phyloP scores from a whole-genome alignment of 352 stramenopile species.

The Phytophthora uliginosa region DNA sequence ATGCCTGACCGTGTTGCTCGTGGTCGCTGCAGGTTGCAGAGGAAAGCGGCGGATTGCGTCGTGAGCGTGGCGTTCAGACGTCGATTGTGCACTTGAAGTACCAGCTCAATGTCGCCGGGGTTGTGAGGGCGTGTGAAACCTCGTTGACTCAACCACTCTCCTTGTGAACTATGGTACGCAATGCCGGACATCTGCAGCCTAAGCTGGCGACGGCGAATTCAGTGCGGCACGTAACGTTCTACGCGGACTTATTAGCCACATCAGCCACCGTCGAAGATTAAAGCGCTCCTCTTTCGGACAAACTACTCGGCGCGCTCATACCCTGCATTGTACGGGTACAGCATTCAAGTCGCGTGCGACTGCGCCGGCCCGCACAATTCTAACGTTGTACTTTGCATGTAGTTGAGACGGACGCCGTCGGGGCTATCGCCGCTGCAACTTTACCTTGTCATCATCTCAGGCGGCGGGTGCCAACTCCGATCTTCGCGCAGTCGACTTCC shows the following conservation, averaged over 20 bases:
- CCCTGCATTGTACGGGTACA: neutral
- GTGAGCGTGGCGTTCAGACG: neutral
- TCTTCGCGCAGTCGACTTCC: constrained; percentile 7
- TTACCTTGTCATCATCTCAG: constrained; percentile 8
- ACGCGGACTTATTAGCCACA: neutral
- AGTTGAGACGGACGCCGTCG: constrained; percentile 20
- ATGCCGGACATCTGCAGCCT: neutral
- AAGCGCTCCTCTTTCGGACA: constrained; percentile 3
- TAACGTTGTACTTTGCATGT: neutral
- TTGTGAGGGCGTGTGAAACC: constrained; percentile 3
- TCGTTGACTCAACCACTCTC: neutral
- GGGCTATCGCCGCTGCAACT: constrained; percentile 11
- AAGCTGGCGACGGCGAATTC: neutral
- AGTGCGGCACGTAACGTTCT: neutral
- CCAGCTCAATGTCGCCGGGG: neutral
- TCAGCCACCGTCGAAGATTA: constrained; percentile 9
- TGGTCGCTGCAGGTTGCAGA: neutral
- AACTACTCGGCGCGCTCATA: neutral
- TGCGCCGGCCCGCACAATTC: constrained; percentile 2
- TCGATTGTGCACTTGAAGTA: constrained; percentile 8
- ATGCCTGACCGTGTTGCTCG: neutral
- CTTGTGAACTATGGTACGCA: neutral
- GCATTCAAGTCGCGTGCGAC: neutral
- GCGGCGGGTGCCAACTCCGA: neutral
- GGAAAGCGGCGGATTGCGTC: neutral